Conservation (phyloP, 192 early-diverging fungal genomes). For the Phycomyces nitens region DNA sequence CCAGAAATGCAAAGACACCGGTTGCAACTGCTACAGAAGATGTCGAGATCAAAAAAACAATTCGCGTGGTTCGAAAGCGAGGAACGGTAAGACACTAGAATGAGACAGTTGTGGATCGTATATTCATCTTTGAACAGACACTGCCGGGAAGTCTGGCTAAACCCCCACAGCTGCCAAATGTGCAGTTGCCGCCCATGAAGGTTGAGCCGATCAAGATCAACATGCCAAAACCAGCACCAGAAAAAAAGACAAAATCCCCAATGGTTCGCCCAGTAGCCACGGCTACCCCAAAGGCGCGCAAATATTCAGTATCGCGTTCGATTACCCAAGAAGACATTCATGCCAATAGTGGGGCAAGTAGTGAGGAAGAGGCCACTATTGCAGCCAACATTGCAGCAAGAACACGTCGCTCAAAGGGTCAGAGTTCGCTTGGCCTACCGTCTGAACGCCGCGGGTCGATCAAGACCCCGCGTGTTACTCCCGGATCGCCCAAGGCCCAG, state of each 20-base stretch:
- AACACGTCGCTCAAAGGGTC: constrained; percentile 2
- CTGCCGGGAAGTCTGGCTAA: constrained; percentile 31
- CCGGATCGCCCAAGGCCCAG: not conserved
- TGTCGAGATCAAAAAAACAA: constrained; percentile 1
- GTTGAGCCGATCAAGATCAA: constrained; percentile 29
- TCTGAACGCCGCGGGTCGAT: not conserved
- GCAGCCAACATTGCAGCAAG: not conserved
- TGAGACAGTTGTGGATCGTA: too few relatives aligned
- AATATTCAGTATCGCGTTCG: not conserved
- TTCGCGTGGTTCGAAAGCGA: constrained; percentile 17
- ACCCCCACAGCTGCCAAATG: constrained; percentile 9
- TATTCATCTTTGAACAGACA: constrained; percentile 15
- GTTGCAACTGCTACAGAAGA: not conserved
- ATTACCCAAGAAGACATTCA: not conserved
- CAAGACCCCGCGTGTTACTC: not conserved
- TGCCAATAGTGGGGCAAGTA: not conserved
- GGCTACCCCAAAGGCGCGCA: not conserved
- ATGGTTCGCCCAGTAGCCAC: not conserved
- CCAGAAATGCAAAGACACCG: not conserved
- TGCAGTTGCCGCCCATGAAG: constrained; percentile 36
- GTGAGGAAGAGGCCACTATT: constrained; percentile 1
- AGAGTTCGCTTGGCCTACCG: not conserved
- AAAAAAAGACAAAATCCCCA: not conserved
- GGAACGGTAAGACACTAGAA: constrained; percentile 21
- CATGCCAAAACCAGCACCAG: constrained; percentile 9